These are phyloP conservation scores for Aphanomyces invadans DNA, from an alignment of 352 stramenopile species.

Conservation along the genomic window DNA sequence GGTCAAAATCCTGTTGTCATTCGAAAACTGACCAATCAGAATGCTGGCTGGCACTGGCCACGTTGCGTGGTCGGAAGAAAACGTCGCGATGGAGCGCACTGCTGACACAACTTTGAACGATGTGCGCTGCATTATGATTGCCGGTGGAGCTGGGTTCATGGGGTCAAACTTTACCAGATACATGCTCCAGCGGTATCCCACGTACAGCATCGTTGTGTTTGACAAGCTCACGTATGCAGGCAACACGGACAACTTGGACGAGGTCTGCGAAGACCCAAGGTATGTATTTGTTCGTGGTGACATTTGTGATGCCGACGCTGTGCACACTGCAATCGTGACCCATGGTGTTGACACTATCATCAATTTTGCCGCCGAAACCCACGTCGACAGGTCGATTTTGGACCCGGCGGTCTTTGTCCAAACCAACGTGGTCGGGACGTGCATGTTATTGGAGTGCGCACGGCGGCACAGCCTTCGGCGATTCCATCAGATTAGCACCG, in stretches of 20 bases:
- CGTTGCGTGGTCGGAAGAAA: too few relatives aligned
- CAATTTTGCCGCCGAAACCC: constrained; percentile 97
- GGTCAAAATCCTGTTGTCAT: too few relatives aligned
- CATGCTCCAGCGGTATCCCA: constrained; percentile 93
- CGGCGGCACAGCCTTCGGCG: constrained; percentile 84
- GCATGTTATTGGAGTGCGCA: constrained; percentile 95
- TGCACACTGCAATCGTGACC: constrained; percentile 91
- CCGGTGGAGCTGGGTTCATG: constrained; percentile 95
- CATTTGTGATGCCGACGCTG: constrained; percentile 90
- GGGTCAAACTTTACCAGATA: constrained; percentile 96
- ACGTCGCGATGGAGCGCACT: too few relatives aligned
- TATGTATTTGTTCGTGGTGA: constrained; percentile 98
- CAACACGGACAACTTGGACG: constrained; percentile 71
- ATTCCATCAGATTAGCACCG: constrained; percentile 97
- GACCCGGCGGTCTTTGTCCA: constrained; percentile 98
- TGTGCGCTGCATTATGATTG: constrained; percentile 79
- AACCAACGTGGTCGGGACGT: constrained; percentile 97
- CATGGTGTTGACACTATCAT: constrained; percentile 97
- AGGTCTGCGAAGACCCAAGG: constrained; percentile 67
- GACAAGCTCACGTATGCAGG: constrained; percentile 81
- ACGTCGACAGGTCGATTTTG: constrained; percentile 98
- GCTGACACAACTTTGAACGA: too few relatives aligned
- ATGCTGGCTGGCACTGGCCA: too few relatives aligned
- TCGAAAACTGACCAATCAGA: too few relatives aligned
- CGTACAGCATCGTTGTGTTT: constrained; percentile 97